Percentiles rank a stretch among this genome's conserved stretches.
phyloP scores from a whole-genome alignment of 2,329 filamentous ascomycete genomes.

The Falciphora oryzae region DNA sequence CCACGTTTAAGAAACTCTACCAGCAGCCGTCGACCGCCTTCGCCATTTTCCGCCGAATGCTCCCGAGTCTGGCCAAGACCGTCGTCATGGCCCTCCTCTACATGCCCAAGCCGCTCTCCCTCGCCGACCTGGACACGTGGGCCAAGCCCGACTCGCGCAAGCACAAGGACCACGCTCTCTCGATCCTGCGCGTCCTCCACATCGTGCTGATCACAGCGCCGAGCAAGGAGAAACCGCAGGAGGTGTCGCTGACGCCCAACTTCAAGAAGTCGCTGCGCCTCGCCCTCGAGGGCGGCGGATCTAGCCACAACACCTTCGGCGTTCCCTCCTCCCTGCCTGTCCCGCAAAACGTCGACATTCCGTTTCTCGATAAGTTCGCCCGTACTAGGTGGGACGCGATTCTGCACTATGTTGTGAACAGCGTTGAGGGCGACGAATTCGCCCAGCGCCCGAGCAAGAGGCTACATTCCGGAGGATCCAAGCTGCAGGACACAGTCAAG shows the following conservation, averaged over 20 bases:
- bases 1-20: constrained; percentile 87
- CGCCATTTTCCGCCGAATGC: constrained; percentile 95
- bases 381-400: constrained; percentile 93
- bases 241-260: constrained; percentile 71
- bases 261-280: constrained; percentile 80
- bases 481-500: constrained; percentile 74
- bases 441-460: constrained; percentile 34
- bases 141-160: constrained; percentile 61
- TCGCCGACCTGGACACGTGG: constrained; percentile 81
- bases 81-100: constrained; percentile 96
- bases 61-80: constrained; percentile 88
- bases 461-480: constrained; percentile 38
- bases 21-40: constrained; percentile 92
- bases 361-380: constrained; percentile 79
- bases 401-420: constrained; percentile 87
- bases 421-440: constrained; percentile 48
- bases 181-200: constrained; percentile 77
- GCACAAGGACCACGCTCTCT: constrained; percentile 77
- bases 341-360: constrained; percentile 57
- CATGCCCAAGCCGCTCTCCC: constrained; percentile 71
- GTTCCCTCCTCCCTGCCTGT: constrained; percentile 66
- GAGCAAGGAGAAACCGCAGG: constrained; percentile 58
- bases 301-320: constrained; percentile 82
- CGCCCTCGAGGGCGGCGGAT: constrained; percentile 74
- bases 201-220: constrained; percentile 65